Conservation (phyloP, 805 yeast species). For the Schwanniomyces occidentalis region DNA sequence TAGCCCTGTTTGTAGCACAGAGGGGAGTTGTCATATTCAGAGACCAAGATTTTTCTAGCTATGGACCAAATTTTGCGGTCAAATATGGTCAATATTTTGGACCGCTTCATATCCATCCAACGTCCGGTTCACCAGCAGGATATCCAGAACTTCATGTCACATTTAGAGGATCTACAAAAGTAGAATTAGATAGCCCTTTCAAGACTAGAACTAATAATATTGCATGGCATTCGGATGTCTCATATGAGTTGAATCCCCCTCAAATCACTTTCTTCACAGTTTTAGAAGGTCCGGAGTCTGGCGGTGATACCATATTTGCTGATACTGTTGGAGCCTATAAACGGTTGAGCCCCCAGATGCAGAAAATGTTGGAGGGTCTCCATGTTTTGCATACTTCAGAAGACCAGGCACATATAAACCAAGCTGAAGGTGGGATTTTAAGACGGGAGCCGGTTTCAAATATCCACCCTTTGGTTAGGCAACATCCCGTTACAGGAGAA, state of each 20-base stretch:
- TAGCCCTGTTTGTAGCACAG: slow-evolving; percentile 65
- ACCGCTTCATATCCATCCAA: slow-evolving; percentile 47
- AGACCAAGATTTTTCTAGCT: slow-evolving; percentile 57
- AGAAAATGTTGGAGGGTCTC: slow-evolving; percentile 33
- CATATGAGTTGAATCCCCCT: slow-evolving; percentile 43
- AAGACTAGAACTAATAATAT: slow-evolving; percentile 26
- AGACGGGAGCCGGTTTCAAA: slow-evolving; percentile 37
- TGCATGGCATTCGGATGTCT: slow-evolving; percentile 38
- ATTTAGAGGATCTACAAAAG: slow-evolving; percentile 20
- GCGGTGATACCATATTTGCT: slow-evolving; percentile 42
- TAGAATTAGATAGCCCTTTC: slow-evolving; percentile 12
- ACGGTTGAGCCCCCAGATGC: slow-evolving; percentile 37
- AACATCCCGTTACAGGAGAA: slow-evolving; percentile 39
- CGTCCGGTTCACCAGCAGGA: slow-evolving; percentile 39
- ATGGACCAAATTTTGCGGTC: slow-evolving; percentile 32
- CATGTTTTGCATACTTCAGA: slow-evolving; percentile 38
- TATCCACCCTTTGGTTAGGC: slow-evolving; percentile 40
- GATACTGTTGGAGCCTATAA: slow-evolving; percentile 42
- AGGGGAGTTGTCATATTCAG: slow-evolving; percentile 67
- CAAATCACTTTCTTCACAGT: slow-evolving; percentile 38
- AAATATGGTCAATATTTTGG: slow-evolving; percentile 38
- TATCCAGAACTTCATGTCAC: slow-evolving; percentile 31
- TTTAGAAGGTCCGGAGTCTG: slow-evolving; percentile 38
- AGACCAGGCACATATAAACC: slow-evolving; percentile 32
- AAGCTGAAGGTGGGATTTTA: slow-evolving; percentile 26